Base-by-base conservation (phyloP, 768 basidiomycete genomes). In the Rhizopogon vesiculosus region DNA sequence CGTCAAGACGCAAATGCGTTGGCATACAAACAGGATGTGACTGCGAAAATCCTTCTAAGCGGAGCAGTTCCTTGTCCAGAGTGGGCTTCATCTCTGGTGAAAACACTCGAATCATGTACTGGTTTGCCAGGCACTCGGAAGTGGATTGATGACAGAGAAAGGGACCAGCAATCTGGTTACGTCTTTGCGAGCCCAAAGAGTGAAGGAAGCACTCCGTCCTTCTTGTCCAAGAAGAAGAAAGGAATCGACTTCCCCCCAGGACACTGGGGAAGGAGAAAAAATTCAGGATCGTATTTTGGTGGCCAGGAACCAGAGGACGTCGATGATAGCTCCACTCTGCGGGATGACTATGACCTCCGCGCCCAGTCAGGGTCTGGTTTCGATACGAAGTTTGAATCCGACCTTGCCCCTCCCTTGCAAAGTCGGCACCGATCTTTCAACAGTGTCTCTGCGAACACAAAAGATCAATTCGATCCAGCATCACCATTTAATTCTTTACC, bases 1-100 rank as follows among this genome's bases (percentile, higher is more conserved):
- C 83, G 96, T 40, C 89, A 93, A 65, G 96, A 99, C 69, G 92
- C 93, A 8, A 98, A 97, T 66, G 75, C 82, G 1, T 77, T 86
- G 48, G 95, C 95, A 2, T 97, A 97, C 65, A 66, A 67, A 41
- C 79, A 82, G 2, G 79, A 86, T 53, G 90, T 94, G 16, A 85
- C 87, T 1, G 86, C 78, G 2, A 87, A 87, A 67, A 79, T 87
- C 66, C 82, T 99, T 25, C 84, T 99, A 15, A 86, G 84, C 40
- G 96, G 96, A 6, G 68, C 68, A 9, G 73, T 97, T 42, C 78
- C 84, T 12, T 78, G 84, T 5, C 96, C 94, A 0, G 71, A 78
- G 2, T 98, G 92, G 91, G 87, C 94, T 1, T 69, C 76, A n/a
- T 66, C 77, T 2, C 77, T 99, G 25, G 85, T 91, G 56, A 79